Conservation (phyloP, 139 green algal species). For the Coelastrella sp. region DNA sequence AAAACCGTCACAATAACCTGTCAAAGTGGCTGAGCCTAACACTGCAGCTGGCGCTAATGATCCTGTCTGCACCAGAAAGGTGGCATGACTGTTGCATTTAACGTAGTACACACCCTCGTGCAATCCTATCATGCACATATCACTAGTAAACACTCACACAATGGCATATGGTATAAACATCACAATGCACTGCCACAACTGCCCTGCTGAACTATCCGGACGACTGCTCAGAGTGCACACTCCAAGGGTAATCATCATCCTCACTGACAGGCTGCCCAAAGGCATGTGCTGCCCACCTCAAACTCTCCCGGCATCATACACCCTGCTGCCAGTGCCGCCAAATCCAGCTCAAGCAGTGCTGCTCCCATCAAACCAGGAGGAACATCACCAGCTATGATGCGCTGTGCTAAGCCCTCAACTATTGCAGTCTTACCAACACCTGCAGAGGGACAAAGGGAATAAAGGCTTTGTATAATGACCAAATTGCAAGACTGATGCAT, state of each 20-base stretch:
- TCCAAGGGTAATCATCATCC: no score
- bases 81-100: no score
- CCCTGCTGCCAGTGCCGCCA: slow-evolving; percentile 92
- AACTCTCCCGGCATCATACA: slow-evolving; percentile 71
- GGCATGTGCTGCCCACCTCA: slow-evolving; percentile 8
- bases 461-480: background rate
- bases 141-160: no score
- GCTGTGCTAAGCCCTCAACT: slow-evolving; percentile 92
- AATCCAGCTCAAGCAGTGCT: slow-evolving; percentile 77
- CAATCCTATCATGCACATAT: no score
- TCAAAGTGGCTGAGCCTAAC: background rate
- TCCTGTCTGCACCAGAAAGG: no score
- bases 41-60: background rate
- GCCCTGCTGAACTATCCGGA: no score
- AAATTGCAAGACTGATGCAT: background rate
- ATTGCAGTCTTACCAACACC: slow-evolving; percentile 66
- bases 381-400: slow-evolving; percentile 63
- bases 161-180: no score
- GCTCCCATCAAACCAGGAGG: slow-evolving; percentile 57
- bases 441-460: background rate
- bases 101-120: no score
- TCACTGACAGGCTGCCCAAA: background rate
- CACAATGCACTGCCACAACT: no score
- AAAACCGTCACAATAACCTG: no score
- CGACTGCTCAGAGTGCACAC: no score